These are phyloP conservation scores for Fusarium sp. DNA, from an alignment of 2,329 filamentous ascomycete genomes.

Conservation along the genomic window DNA sequence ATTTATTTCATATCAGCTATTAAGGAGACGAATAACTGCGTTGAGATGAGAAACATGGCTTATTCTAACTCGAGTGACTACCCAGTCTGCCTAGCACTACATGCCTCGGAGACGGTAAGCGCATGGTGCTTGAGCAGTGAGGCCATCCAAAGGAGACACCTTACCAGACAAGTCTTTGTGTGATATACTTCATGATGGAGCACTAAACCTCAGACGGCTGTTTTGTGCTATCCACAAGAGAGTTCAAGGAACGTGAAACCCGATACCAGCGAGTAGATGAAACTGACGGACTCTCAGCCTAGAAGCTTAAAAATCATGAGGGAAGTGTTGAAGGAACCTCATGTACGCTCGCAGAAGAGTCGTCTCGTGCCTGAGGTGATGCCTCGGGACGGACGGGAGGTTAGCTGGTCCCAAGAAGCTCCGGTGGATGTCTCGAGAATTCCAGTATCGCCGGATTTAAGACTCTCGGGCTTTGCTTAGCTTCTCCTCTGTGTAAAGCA, in stretches of 20 bases:
- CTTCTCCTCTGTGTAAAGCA: constrained; percentile 23
- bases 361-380: constrained; percentile 8
- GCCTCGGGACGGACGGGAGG: constrained; percentile 4
- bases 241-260: constrained; percentile 7
- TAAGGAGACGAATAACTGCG: too few relatives aligned
- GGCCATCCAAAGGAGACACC: background rate
- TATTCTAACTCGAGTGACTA: too few relatives aligned
- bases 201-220: background rate
- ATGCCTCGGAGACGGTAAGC: background rate
- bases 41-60: too few relatives aligned
- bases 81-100: too few relatives aligned
- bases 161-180: background rate
- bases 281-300: constrained; percentile 16
- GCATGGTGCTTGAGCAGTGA: background rate
- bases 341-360: constrained; percentile 10
- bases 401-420: background rate
- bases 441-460: constrained; percentile 17
- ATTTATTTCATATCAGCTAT: background rate
- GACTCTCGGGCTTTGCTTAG: background rate
- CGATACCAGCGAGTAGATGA: constrained; percentile 1
- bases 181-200: background rate
- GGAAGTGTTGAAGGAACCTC: background rate
- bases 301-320: constrained; percentile 3
- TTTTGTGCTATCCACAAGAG: background rate
- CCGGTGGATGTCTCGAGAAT: constrained; percentile 14